Percentiles rank a stretch among this genome's conserved stretches.
phyloP scores from a whole-genome alignment of 768 basidiomycete species.

The Collybia sordida region DNA sequence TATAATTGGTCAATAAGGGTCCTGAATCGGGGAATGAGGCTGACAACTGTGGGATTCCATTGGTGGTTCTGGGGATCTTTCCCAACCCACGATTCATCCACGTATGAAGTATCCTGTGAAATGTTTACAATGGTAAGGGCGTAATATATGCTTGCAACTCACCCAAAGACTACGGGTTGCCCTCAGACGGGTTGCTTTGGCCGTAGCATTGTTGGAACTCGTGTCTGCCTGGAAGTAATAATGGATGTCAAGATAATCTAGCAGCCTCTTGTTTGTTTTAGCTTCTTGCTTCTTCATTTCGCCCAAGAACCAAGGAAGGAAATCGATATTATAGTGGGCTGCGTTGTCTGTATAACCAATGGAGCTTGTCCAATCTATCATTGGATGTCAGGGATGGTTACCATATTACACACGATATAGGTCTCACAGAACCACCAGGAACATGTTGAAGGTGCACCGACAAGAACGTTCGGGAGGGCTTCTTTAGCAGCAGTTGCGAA shows the following conservation, averaged over 20 bases:
- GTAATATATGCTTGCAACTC: slow-evolving; percentile 4
- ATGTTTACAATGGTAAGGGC: neutral
- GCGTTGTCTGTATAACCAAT: slow-evolving; percentile 48
- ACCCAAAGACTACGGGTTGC: slow-evolving; percentile 54
- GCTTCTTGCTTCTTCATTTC: slow-evolving; percentile 43
- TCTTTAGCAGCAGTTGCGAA: slow-evolving; percentile 42
- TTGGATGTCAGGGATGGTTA: neutral
- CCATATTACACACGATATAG: neutral
- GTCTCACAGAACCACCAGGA: slow-evolving; percentile 46
- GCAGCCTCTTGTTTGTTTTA: slow-evolving; percentile 36
- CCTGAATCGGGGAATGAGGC: slow-evolving; percentile 50
- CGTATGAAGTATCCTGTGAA: slow-evolving; percentile 42
- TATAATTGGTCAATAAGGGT: slow-evolving; percentile 47
- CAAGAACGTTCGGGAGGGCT: slow-evolving; percentile 40
- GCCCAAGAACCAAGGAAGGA: slow-evolving; percentile 54
- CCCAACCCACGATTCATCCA: slow-evolving; percentile 57
- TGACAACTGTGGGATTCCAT: slow-evolving; percentile 40
- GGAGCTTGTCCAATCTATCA: slow-evolving; percentile 49
- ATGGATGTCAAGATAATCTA: slow-evolving; percentile 59
- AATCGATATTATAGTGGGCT: slow-evolving; percentile 52
- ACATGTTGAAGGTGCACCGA: slow-evolving; percentile 48
- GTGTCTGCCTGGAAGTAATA: slow-evolving; percentile 56
- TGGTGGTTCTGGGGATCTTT: slow-evolving; percentile 43
- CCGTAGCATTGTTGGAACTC: slow-evolving; percentile 50
- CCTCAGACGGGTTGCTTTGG: slow-evolving; percentile 49